Evolutionary conservation across 2,329 filamentous ascomycete species (phyloP).

Genomic region (Hypoxylon sp.): DNA sequence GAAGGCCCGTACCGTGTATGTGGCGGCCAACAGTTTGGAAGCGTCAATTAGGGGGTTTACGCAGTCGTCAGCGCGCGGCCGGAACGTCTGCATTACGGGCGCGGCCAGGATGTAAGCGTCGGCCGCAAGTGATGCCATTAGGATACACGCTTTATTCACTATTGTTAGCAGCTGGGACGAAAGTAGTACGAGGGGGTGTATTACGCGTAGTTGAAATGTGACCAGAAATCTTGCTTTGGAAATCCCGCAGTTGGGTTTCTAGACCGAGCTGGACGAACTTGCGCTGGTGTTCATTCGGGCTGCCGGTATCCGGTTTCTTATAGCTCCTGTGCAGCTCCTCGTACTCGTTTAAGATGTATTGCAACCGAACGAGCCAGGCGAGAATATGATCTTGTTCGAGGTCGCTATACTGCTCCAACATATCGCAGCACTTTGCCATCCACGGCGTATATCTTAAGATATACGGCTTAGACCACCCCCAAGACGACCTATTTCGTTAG

Average conservation of each 20-base stretch:
- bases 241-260: conserved; percentile 60
- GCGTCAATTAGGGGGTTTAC: conserved; percentile 39
- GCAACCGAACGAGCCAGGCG: conserved; percentile 58
- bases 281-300: conserved; percentile 57
- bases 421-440: conserved; percentile 60
- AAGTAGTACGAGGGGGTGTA: conserved; percentile 12
- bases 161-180: conserved; percentile 9
- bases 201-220: conserved; percentile 51
- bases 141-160: conserved; percentile 48
- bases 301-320: conserved; percentile 36
- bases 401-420: conserved; percentile 55
- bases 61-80: conserved; percentile 26
- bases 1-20: conserved; percentile 48
- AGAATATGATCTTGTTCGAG: conserved; percentile 58
- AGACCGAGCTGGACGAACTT: conserved; percentile 62
- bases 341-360: conserved; percentile 57
- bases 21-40: conserved; percentile 38
- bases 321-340: conserved; percentile 49
- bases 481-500: conserved; percentile 47
- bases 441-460: conserved; percentile 57
- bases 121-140: conserved; percentile 54
- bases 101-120: conserved; percentile 58
- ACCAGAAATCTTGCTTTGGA: conserved; percentile 54
- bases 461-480: conserved; percentile 55
- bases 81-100: conserved; percentile 51